A percentile compares a stretch with the other conserved stretches of the same genome.
Conservation (phyloP, 2,329 filamentous ascomycete genomes). For the Phyllosticta capitalensis region DNA sequence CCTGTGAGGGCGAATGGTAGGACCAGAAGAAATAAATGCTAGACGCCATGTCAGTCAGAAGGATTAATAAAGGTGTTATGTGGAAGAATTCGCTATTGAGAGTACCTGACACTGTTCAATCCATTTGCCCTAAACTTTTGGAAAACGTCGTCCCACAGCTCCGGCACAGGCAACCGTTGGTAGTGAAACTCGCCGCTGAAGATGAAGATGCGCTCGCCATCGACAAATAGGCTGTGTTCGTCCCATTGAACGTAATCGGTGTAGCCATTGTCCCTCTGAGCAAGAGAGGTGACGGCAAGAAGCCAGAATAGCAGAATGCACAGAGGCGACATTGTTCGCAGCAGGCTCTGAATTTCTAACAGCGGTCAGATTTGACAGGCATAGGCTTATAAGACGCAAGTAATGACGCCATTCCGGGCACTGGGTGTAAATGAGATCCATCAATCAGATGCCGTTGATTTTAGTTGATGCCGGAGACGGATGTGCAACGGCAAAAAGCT, state of each 20-base stretch:
- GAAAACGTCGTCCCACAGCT: slow-evolving; percentile 42
- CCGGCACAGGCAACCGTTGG: slow-evolving; percentile 41
- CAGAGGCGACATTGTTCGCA: neutral
- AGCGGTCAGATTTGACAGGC: neutral
- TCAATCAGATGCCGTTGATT: slow-evolving; percentile 5
- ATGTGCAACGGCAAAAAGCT: neutral
- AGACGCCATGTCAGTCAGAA: neutral
- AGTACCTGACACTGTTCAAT: slow-evolving; percentile 36
- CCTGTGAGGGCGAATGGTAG: slow-evolving; percentile 38
- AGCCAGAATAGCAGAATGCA: neutral
- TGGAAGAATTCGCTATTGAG: neutral
- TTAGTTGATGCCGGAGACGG: neutral
- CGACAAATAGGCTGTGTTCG: slow-evolving; percentile 43
- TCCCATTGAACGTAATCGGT: slow-evolving; percentile 45
- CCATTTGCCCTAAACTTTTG: slow-evolving; percentile 45
- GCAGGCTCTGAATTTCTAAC: neutral
- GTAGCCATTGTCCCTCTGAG: slow-evolving; percentile 35
- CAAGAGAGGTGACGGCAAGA: neutral
- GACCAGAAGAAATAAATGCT: slow-evolving; percentile 39
- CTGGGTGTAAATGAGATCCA: slow-evolving; percentile 3
- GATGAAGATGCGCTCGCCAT: slow-evolving; percentile 43
- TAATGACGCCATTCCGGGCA: slow-evolving; percentile 5
- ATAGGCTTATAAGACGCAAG: neutral
- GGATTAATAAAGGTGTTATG: no score
- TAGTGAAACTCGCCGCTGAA: slow-evolving; percentile 48